These are phyloP conservation scores for Calonectria pteridis DNA, from an alignment of 2,329 filamentous ascomycete species.

Conservation along the genomic window DNA sequence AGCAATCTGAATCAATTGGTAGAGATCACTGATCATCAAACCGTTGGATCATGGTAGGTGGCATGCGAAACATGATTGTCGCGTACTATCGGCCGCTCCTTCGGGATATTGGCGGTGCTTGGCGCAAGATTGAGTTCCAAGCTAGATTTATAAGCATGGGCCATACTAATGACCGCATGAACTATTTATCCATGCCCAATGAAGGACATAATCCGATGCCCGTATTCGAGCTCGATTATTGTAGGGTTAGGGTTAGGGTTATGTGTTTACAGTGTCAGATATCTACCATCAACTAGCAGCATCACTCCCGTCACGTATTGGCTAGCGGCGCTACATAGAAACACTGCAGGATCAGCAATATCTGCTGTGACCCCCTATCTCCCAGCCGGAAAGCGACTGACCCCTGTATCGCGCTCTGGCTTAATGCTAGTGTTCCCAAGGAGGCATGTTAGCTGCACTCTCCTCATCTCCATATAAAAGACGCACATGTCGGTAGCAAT, in stretches of 20 bases:
- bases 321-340: constrained; percentile 25
- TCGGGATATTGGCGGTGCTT: neutral
- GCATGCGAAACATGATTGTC: neutral
- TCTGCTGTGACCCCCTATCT: constrained; percentile 24
- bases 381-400: constrained; percentile 17
- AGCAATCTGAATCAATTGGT: neutral
- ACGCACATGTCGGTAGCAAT: constrained; percentile 26
- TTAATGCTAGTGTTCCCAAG: constrained; percentile 19
- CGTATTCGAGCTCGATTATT: neutral
- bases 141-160: neutral
- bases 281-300: constrained; percentile 25
- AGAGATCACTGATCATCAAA: neutral
- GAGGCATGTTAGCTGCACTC: neutral
- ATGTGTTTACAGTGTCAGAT: neutral
- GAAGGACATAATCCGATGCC: no score
- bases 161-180: neutral
- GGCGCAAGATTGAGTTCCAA: no score
- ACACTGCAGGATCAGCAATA: constrained; percentile 23
- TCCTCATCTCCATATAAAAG: neutral
- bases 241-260: no score
- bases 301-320: constrained; percentile 23
- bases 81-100: no score
- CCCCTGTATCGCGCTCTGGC: neutral
- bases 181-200: neutral
- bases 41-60: neutral